A percentile compares a stretch with the other conserved stretches of the same genome.
Conservation (phyloP, 2,329 filamentous ascomycete species). For the Fusarium armeniacum region DNA sequence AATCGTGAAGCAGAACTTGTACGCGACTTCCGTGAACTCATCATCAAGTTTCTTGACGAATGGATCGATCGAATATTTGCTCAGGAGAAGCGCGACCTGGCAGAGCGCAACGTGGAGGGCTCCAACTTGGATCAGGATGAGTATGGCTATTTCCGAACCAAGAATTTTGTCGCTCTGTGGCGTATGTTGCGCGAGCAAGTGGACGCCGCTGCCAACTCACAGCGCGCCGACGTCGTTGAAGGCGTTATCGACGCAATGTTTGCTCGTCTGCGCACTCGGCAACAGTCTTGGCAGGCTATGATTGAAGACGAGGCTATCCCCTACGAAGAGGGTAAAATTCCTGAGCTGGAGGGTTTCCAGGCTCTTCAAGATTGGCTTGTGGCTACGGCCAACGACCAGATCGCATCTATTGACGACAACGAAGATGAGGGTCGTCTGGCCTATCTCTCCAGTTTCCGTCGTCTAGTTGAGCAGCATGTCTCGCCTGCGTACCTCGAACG, state of each 20-base stretch:
- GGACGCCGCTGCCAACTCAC: constrained; percentile 84
- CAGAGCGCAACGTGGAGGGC: constrained; percentile 79
- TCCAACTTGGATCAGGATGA: constrained; percentile 86
- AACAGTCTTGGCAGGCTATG: constrained; percentile 88
- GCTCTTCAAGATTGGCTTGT: constrained; percentile 95
- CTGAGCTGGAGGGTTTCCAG: constrained; percentile 77
- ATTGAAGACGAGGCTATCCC: constrained; percentile 86
- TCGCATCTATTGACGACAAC: constrained; percentile 96
- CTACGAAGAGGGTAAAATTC: constrained; percentile 71
- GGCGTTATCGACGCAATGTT: constrained; percentile 98
- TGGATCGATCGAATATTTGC: constrained; percentile 96
- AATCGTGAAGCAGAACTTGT: constrained; percentile 91
- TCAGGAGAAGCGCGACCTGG: constrained; percentile 85
- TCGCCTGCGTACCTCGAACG: constrained; percentile 84
- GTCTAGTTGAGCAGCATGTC: constrained; percentile 85
- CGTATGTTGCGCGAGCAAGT: constrained; percentile 96
- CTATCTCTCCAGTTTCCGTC: constrained; percentile 88
- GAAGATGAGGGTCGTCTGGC: constrained; percentile 80
- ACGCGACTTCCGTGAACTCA: constrained; percentile 92
- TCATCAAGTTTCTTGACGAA: constrained; percentile 94
- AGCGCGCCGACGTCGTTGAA: constrained; percentile 90
- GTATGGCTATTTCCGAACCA: constrained; percentile 91
- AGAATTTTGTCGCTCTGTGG: constrained; percentile 95
- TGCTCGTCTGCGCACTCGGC: constrained; percentile 83
- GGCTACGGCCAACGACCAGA: constrained; percentile 97